Evolutionary conservation across 345 rosid species (phyloP), one percentile per base, ranked within the genome.

Genomic region (Arabidopsis suecica): DNA sequence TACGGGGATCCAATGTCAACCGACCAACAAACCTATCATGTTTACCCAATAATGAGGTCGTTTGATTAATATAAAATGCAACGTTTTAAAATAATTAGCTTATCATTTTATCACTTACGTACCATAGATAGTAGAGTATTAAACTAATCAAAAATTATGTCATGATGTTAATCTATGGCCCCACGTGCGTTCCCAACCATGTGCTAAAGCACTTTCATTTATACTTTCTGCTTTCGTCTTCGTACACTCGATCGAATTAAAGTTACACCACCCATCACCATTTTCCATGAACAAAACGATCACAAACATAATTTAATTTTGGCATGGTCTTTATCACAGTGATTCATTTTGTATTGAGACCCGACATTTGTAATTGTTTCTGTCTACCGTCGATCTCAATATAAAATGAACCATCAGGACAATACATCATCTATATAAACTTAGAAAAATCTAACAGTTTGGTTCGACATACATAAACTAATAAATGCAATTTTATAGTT

Each of bases 21-120:
- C 78, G 72, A 74, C 78, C 67, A 66, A 58, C 53, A 74, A 66
- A 50, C 45, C 66, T 45, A 66, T 66, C 22, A 36, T 72, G 9
- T 16, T 18, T 9, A 41, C 7, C 48, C 9, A 56, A 55, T 74
- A 65, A 58, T 38, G 61, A 18, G 67, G 68, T 57, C 78, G 73
- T 59, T 59, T 5, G 41, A 65, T 66, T 37, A 33, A 48, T 47
- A 38, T 10, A 65, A 2, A 37, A 11, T 16, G 28, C 54, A 59
- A 34, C 54, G 13, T 40, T 20, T 38, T 9, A 6, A 13, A 57
- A 58, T 58, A 47, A 57, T 9, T 25, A 65, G 11, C 28, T 66
- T 25, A 66, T 61, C 33, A 61, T 41, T n/a, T 62, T 30, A 41
- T 16, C 37, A 59, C 34, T 56, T 3, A 54, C 42, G 20, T 14